These are phyloP conservation scores for Russula emetica DNA, from an alignment of 768 basidiomycete species.

Conservation along the genomic window DNA sequence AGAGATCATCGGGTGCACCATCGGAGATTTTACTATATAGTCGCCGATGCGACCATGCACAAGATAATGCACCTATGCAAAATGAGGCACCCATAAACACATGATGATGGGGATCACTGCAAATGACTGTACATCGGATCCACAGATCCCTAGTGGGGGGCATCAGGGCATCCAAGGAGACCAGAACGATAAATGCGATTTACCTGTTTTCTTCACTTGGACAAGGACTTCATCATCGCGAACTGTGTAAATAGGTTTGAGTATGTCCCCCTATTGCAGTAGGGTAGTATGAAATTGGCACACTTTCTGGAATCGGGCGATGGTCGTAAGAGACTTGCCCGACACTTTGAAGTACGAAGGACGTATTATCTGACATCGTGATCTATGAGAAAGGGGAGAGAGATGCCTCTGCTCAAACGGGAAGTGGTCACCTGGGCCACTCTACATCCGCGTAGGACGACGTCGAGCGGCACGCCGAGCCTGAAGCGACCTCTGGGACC, in stretches of 20 bases:
- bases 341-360: conserved; percentile 70
- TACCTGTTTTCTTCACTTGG: conserved; percentile 89
- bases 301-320: conserved; percentile 70
- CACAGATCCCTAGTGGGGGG: conserved; percentile 68
- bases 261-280: background rate
- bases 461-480: too few species aligned
- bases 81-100: conserved; percentile 12
- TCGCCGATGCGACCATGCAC: conserved; percentile 76
- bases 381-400: background rate
- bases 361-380: conserved; percentile 67
- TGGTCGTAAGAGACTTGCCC: conserved; percentile 68
- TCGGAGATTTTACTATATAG: conserved; percentile 74
- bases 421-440: too few species aligned
- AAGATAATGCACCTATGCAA: conserved; percentile 65
- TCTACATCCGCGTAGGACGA: too few species aligned
- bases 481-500: background rate
- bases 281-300: conserved; percentile 26
- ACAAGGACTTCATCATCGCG: conserved; percentile 77
- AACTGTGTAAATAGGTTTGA: conserved; percentile 40
- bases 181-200: conserved; percentile 3
- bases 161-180: conserved; percentile 14
- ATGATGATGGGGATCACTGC: conserved; percentile 20
- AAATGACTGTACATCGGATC: conserved; percentile 63
- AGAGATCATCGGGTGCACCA: conserved; percentile 44
- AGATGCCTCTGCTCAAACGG: background rate